These are phyloP conservation scores for Lycium ferocissimum DNA, from an alignment of 257 asterid genomes.

Conservation along the genomic window DNA sequence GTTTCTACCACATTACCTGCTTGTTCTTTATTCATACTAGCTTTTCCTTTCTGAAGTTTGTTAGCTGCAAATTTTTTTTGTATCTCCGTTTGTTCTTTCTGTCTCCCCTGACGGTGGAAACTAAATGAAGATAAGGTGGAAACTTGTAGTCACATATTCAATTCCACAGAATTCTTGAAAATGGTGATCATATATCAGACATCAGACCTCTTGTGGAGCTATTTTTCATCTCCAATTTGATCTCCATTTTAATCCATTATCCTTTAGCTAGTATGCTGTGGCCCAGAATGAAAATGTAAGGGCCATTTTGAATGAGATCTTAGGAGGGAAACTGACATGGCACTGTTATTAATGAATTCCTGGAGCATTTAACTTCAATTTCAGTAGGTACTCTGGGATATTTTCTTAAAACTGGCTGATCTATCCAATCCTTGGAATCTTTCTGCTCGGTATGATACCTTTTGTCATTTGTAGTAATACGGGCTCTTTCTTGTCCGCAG, in stretches of 20 bases:
- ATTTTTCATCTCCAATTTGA: constrained; percentile 11
- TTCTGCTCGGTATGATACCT: background rate
- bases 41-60: constrained; percentile 21
- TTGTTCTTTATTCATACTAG: background rate
- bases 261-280: constrained; percentile 16
- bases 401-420: background rate
- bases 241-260: constrained; percentile 14
- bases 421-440: background rate
- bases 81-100: constrained; percentile 15
- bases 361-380: background rate
- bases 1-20: background rate
- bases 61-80: constrained; percentile 1
- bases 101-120: constrained; percentile 17
- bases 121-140: constrained; percentile 18
- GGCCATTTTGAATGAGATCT: background rate
- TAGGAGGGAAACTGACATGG: background rate
- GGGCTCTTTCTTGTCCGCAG: constrained; percentile 35
- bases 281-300: constrained; percentile 1
- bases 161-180: constrained; percentile 14
- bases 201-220: constrained; percentile 17
- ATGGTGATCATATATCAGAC: background rate
- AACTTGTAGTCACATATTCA: background rate
- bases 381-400: background rate
- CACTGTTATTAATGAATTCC: background rate
- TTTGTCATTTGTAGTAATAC: background rate